Base-by-base conservation (phyloP, 2,329 filamentous ascomycete genomes). In the Chaetomium globosum region DNA sequence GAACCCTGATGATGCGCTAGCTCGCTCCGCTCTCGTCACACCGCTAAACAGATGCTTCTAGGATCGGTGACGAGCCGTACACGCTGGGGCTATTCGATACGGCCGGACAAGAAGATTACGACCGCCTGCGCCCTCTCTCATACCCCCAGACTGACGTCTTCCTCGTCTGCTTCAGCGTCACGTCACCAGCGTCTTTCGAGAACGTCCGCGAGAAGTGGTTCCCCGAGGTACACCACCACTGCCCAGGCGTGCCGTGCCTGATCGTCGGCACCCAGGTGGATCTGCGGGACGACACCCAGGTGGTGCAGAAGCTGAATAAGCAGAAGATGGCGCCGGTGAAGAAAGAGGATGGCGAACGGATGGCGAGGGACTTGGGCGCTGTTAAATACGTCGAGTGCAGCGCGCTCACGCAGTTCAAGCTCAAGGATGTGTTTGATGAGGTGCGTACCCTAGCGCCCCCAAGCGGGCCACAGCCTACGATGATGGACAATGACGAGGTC, bases 151-250 rank as follows among this genome's bases (percentile, higher is more conserved):
- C 95, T 73, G 95, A 98, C 76, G 95, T 98, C 71, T 98, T 99
- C 82, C 89, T 99, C 66, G 93, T 99, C 73, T 99, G 95, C 84
- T 99, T 98, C 80, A 97, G 93, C 76, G 93, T 99, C 75, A 97
- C 93, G 64, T 97, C 94, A 54, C 95, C 94, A 49, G 93, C 95
- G 49, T 97, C 93, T 8, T 99, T 99, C 79, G 95, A 99, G 79
- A 99, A 99, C 89, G 95, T 98, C 59, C 89, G 93, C 74, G 94
- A 97, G 84, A 97, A 97, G 80, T 97, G 93, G 94, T 97, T 97
- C 74, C 95, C 95, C 54, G 95, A 99, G 80, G 95, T 99, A 52
- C 93, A 96, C 78, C 95, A 99, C 80, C 95, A 99, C 81, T 99
- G 95, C 77, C 95, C 95, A 21, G 95, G 95, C 70, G 95, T 99